A percentile compares a stretch with the other conserved stretches of the same genome.
These are phyloP conservation scores for Cladobotryum mycophilum DNA, from an alignment of 2,329 filamentous ascomycete species.

Conservation along the genomic window DNA sequence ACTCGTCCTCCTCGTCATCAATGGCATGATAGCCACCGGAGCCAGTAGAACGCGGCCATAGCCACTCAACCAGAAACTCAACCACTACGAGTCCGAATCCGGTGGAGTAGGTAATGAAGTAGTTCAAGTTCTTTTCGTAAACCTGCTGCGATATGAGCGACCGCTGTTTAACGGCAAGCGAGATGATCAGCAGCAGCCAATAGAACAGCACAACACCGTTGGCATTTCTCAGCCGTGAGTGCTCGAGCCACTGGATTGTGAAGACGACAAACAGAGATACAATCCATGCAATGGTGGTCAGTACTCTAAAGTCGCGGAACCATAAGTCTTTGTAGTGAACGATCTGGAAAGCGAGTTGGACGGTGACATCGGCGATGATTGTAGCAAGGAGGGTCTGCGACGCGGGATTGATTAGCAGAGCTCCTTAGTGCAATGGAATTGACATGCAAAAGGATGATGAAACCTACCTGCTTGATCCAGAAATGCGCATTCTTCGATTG, in stretches of 20 bases:
- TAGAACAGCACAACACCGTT: constrained; percentile 88
- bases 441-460: neutral
- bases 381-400: constrained; percentile 53
- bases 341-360: constrained; percentile 73
- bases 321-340: constrained; percentile 62
- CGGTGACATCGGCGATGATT: constrained; percentile 60
- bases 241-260: constrained; percentile 77
- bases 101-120: constrained; percentile 70
- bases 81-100: constrained; percentile 62
- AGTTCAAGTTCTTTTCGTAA: constrained; percentile 59
- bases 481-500: constrained; percentile 86
- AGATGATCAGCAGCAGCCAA: constrained; percentile 81
- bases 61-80: constrained; percentile 77
- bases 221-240: constrained; percentile 73
- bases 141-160: constrained; percentile 75
- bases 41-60: constrained; percentile 67
- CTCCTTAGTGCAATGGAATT: neutral
- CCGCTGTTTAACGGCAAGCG: constrained; percentile 74
- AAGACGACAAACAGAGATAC: constrained; percentile 69
- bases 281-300: constrained; percentile 68
- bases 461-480: constrained; percentile 74
- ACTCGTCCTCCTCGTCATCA: constrained; percentile 55
- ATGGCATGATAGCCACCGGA: constrained; percentile 52
- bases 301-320: constrained; percentile 78
- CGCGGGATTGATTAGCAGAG: neutral